Conservation (phyloP, 1,284 basidiomycete species). For the Rhodotorula sp. region DNA sequence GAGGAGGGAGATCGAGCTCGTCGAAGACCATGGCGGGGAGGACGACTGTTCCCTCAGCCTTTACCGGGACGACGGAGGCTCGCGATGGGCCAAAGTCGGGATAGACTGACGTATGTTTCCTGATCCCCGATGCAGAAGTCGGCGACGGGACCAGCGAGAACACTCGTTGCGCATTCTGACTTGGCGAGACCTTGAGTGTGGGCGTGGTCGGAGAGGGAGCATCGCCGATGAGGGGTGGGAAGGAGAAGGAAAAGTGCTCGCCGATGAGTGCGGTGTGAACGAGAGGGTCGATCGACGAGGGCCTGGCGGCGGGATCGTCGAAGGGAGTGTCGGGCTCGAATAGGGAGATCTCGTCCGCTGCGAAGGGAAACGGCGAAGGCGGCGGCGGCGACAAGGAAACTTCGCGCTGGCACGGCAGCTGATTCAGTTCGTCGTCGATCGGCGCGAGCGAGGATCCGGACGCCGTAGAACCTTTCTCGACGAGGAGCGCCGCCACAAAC, state of each 20-base stretch:
- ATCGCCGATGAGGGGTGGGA: not conserved
- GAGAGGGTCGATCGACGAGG: slow-evolving; percentile 23
- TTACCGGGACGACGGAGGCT: not conserved
- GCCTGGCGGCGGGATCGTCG: slow-evolving; percentile 2
- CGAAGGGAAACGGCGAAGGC: slow-evolving; percentile 26
- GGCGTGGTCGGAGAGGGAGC: not conserved
- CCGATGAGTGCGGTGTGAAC: not conserved
- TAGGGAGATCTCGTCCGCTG: not conserved
- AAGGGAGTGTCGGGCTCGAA: not conserved
- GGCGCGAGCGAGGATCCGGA: not conserved
- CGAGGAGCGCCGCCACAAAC: slow-evolving; percentile 3
- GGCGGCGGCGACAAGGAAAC: not conserved
- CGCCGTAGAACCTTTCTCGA: too few species aligned
- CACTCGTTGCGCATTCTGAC: not conserved
- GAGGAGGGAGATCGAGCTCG: too few species aligned
- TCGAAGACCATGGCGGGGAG: too few species aligned
- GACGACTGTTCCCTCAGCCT: too few species aligned
- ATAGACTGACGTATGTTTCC: slow-evolving; percentile 21
- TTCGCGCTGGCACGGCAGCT: too few species aligned
- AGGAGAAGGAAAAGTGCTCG: slow-evolving; percentile 1
- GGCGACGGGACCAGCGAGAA: slow-evolving; percentile 12
- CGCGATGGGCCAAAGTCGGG: not conserved
- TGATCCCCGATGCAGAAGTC: not conserved
- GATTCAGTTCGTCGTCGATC: not conserved
- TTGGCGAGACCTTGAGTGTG: not conserved